phyloP scores from a whole-genome alignment of 2,329 filamentous ascomycete species.

The Fusarium concolor region DNA sequence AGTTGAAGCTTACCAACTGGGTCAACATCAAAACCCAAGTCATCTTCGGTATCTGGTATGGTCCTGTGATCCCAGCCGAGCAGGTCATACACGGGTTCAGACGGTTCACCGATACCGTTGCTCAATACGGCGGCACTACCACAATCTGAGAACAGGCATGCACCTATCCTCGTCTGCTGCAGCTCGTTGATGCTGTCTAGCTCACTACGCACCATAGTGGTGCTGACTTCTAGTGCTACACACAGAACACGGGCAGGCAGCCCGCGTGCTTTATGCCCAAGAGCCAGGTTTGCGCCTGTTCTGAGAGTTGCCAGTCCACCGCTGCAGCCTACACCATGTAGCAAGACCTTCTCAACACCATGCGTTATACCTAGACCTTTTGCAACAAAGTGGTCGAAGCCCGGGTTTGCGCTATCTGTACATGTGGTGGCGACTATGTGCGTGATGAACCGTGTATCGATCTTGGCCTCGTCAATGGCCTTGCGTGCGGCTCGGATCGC shows the following conservation, averaged over 20 bases:
- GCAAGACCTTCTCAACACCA: conserved; percentile 71
- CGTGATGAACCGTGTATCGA: conserved; percentile 67
- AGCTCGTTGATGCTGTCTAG: conserved; percentile 69
- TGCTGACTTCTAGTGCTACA: conserved; percentile 72
- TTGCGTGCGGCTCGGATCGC: conserved; percentile 66
- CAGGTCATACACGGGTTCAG: conserved; percentile 66
- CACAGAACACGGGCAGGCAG: conserved; percentile 73
- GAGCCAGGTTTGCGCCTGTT: conserved; percentile 74
- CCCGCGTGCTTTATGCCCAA: conserved; percentile 69
- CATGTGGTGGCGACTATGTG: conserved; percentile 76
- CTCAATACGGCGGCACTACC: conserved; percentile 74
- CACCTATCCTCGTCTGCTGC: conserved; percentile 72
- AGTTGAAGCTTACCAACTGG: conserved; percentile 61
- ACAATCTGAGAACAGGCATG: conserved; percentile 76
- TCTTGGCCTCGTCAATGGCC: conserved; percentile 65
- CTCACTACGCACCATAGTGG: conserved; percentile 72
- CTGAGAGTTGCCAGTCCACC: conserved; percentile 71
- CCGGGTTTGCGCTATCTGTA: conserved; percentile 76
- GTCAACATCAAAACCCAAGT: conserved; percentile 74
- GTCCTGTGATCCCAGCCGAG: conserved; percentile 74
- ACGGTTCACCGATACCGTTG: conserved; percentile 67
- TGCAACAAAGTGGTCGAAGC: conserved; percentile 74
- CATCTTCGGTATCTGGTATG: conserved; percentile 69
- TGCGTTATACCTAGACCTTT: conserved; percentile 68
- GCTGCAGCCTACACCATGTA: conserved; percentile 75